Conservation (phyloP, 2,329 filamentous ascomycete species). For the Fusarium sacchari region DNA sequence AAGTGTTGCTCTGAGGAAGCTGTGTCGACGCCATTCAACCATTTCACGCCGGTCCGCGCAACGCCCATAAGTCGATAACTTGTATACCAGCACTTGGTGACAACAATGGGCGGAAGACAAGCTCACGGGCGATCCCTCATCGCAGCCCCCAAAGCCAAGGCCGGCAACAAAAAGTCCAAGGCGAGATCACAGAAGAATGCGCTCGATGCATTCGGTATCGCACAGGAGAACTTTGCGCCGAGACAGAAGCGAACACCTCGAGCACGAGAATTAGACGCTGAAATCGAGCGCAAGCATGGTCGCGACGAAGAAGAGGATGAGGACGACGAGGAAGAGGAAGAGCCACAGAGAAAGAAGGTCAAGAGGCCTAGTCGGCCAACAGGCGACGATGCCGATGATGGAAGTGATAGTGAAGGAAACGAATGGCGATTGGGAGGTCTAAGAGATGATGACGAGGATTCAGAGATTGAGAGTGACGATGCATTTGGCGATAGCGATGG, state of each 20-base stretch:
- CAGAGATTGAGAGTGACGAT: slow-evolving; percentile 75
- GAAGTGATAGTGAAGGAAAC: slow-evolving; percentile 86
- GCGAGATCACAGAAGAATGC: slow-evolving; percentile 61
- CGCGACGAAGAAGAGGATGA: slow-evolving; percentile 58
- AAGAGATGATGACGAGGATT: slow-evolving; percentile 67
- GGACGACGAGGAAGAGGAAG: slow-evolving; percentile 61
- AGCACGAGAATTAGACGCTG: slow-evolving; percentile 62
- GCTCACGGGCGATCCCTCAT: slow-evolving; percentile 65
- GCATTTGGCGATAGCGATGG: slow-evolving; percentile 91
- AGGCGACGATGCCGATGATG: slow-evolving; percentile 71
- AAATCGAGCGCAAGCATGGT: slow-evolving; percentile 56
- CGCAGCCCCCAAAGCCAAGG: slow-evolving; percentile 47
- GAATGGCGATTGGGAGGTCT: slow-evolving; percentile 80
- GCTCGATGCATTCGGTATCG: slow-evolving; percentile 67
- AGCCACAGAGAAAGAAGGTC: slow-evolving; percentile 53
- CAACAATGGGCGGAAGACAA: slow-evolving; percentile 67
- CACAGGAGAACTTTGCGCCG: slow-evolving; percentile 62
- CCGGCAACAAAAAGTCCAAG: slow-evolving; percentile 56
- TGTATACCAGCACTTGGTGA: neutral
- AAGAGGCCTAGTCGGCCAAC: slow-evolving; percentile 52
- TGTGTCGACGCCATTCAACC: neutral
- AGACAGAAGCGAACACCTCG: slow-evolving; percentile 60
- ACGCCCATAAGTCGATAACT: neutral
- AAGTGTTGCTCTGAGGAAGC: slow-evolving; percentile 13
- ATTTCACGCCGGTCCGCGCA: slow-evolving; percentile 32